These are phyloP conservation scores for Vitellaria paradoxa DNA, from an alignment of 179 eudicot species.

Conservation along the genomic window DNA sequence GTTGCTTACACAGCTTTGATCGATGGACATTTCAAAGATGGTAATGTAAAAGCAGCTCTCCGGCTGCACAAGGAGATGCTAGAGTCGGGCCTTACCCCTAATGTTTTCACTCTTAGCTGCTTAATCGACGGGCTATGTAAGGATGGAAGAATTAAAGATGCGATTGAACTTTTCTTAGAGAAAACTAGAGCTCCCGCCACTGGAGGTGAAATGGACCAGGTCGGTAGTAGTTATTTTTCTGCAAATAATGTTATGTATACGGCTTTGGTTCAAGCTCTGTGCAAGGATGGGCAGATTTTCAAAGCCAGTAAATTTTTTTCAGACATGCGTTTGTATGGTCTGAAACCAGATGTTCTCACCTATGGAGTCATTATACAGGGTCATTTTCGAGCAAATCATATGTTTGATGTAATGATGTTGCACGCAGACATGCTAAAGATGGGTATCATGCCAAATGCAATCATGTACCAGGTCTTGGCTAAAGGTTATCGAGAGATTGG, in stretches of 20 bases:
- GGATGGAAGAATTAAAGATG: constrained; percentile 51
- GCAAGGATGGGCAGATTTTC: constrained; percentile 52
- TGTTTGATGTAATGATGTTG: constrained; percentile 52
- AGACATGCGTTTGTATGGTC: constrained; percentile 51
- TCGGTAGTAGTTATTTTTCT: constrained; percentile 19
- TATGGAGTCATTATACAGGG: constrained; percentile 44
- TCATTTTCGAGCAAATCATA: constrained; percentile 39
- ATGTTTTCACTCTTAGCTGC: constrained; percentile 62
- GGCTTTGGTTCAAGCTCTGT: constrained; percentile 63
- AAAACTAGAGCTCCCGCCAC: constrained; percentile 17
- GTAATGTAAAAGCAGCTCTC: constrained; percentile 57
- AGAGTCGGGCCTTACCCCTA: constrained; percentile 56
- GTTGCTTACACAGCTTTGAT: constrained; percentile 71
- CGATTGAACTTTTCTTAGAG: constrained; percentile 51
- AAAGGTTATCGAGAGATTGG: constrained; percentile 45
- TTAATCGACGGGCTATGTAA: constrained; percentile 80
- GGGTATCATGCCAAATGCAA: constrained; percentile 49
- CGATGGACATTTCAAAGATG: constrained; percentile 65
- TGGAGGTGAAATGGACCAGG: constrained; percentile 19
- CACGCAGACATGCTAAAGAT: constrained; percentile 84
- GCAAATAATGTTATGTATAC: constrained; percentile 61
- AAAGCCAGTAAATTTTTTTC: constrained; percentile 66
- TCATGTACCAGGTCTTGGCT: constrained; percentile 29
- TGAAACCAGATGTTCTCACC: constrained; percentile 52
- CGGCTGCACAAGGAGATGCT: constrained; percentile 66